Conservation (phyloP, 805 yeast species). For the Zygosaccharomyces rouxii region DNA sequence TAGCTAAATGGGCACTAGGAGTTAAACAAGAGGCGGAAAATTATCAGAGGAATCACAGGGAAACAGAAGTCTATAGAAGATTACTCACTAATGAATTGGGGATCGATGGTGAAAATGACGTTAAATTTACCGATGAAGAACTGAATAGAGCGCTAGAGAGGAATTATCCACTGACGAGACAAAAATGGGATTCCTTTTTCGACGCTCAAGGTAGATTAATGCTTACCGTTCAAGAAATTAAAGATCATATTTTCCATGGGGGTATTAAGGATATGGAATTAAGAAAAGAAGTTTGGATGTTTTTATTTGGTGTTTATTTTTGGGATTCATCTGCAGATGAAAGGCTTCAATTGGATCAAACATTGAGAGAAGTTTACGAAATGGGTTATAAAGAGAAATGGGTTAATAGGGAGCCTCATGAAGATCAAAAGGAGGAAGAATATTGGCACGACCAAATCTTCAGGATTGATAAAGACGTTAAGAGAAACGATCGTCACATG, state of each 20-base stretch:
- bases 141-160: constrained; percentile 56
- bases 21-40: constrained; percentile 88
- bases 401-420: constrained; percentile 43
- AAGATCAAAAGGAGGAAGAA: constrained; percentile 43
- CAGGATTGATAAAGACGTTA: constrained; percentile 90
- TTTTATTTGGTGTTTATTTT: constrained; percentile 74
- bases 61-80: constrained; percentile 55
- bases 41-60: constrained; percentile 40
- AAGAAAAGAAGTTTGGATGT: constrained; percentile 79
- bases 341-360: constrained; percentile 52
- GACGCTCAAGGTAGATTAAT: constrained; percentile 71
- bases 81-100: constrained; percentile 60
- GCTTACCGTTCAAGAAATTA: constrained; percentile 72
- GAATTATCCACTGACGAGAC: constrained; percentile 43
- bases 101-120: constrained; percentile 36
- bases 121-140: constrained; percentile 30
- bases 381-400: constrained; percentile 63
- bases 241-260: constrained; percentile 84
- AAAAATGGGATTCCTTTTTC: constrained; percentile 83
- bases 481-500: constrained; percentile 80
- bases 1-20: constrained; percentile 95
- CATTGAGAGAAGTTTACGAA: constrained; percentile 56
- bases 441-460: constrained; percentile 87
- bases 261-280: constrained; percentile 55
- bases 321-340: constrained; percentile 81